phyloP scores from a whole-genome alignment of 345 rosid species.

The Camelina neglecta region DNA sequence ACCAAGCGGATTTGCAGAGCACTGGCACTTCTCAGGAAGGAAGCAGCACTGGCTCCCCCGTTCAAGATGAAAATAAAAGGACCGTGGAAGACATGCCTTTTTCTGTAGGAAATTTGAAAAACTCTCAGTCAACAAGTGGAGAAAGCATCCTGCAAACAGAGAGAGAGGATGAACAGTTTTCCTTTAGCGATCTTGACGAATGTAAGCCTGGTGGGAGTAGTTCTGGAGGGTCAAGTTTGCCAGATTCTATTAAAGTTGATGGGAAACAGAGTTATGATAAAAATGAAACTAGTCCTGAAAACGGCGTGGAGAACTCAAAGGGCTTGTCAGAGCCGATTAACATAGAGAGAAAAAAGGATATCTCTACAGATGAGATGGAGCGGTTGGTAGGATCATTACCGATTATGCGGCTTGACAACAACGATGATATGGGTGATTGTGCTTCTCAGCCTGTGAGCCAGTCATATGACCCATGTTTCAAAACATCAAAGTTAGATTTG shows the following conservation, averaged over 20 bases:
- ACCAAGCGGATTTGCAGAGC: constrained; percentile 37
- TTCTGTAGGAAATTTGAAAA: constrained; percentile 28
- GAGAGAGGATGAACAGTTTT: constrained; percentile 77
- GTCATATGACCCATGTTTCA: constrained; percentile 61
- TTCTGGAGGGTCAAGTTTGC: constrained; percentile 37
- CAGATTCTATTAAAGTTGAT: constrained; percentile 41
- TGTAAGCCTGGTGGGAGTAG: constrained; percentile 40
- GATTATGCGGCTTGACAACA: constrained; percentile 47
- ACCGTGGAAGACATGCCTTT: constrained; percentile 37
- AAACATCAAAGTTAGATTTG: constrained; percentile 48
- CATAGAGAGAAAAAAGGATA: constrained; percentile 47
- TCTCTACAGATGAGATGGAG: constrained; percentile 44
- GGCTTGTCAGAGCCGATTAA: constrained; percentile 53
- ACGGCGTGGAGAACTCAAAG: constrained; percentile 39
- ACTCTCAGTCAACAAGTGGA: constrained; percentile 37
- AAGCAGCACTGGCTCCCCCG: constrained; percentile 36
- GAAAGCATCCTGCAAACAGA: constrained; percentile 46
- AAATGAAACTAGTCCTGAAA: constrained; percentile 43
- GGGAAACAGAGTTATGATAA: constrained; percentile 19
- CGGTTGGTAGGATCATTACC: constrained; percentile 74
- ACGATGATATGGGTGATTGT: constrained; percentile 42
- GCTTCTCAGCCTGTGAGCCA: constrained; percentile 55
- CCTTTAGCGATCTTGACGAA: constrained; percentile 67
- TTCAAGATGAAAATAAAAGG: constrained; percentile 38
- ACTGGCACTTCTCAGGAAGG: constrained; percentile 39